Evolutionary conservation across 2,329 filamentous ascomycete species (phyloP), one percentile per base, ranked within the genome.

Genomic region (Septoria linicola): DNA sequence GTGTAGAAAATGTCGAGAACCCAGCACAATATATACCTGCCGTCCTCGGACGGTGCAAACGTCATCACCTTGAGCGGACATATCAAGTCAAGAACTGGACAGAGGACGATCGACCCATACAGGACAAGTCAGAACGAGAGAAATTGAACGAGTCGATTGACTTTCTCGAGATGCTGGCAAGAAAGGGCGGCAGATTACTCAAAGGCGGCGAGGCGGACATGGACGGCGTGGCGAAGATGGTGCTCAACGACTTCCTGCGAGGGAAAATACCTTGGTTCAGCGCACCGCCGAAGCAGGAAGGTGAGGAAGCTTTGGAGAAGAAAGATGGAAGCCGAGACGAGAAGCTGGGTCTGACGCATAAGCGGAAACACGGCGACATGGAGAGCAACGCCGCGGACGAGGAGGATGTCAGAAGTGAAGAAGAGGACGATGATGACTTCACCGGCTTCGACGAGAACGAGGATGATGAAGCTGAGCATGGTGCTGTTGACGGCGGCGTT

Each of bases 251-350:
- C 67, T 99, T 97, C 68, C 82, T 97, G 66, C 78, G 93, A 58
- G 93, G 93, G 50, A 96, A 92, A 72, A 88, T 97, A 20, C 93
- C 93, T 1, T 99, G 95, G 93, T 99, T 90, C 66, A 93, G 88
- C 0, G 84, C 89, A 7, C 85, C 90, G 8, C 89, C 91, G 1
- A 59, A 64, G 35, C 63, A 61, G 27, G 71, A 70, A 32, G 72
- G 78, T 11, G 66, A 71, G 3, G 80, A 80, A 41, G 75, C 72
- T 8, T 30, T 47, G 14, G 73, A 74, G 25, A 66, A 70, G 41
- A 53, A 56, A 30, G 48, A 73, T 31, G 81, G 84, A 55, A 88
- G 88, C 4, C 82, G 90, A 40, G 81, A 87, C 54, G 90, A 90
- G 10, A 80, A 83, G 60, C 75, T 95, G 0, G 91, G 91, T 14